phyloP scores from a whole-genome alignment of 345 rosid genomes.

The Eucalyptus rudis region DNA sequence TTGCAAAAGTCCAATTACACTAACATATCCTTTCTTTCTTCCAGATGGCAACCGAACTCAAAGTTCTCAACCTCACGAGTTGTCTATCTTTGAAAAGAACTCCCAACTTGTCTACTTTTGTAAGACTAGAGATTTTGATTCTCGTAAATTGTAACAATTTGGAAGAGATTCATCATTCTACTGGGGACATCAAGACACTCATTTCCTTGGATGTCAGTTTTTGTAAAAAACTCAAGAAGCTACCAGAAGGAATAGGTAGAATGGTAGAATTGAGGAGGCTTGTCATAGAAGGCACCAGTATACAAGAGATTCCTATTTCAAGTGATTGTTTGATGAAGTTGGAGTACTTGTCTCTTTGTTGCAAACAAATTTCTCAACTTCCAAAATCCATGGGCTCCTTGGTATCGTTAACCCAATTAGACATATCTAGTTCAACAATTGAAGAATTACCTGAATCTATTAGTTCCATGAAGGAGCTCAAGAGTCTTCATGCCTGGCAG shows the following conservation, averaged over 20 bases:
- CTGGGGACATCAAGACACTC: not conserved
- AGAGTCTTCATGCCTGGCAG: not conserved
- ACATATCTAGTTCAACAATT: not conserved
- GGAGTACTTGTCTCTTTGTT: not conserved
- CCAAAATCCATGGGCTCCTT: not conserved
- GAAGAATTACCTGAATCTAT: not conserved
- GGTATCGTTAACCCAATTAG: not conserved
- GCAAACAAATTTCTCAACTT: not conserved
- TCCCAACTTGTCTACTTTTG: not conserved
- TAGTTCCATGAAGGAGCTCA: not conserved
- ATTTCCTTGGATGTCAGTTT: not conserved
- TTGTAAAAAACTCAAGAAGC: not conserved
- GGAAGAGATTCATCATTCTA: not conserved
- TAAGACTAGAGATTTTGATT: not conserved
- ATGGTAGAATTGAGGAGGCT: not conserved
- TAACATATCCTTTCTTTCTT: not conserved
- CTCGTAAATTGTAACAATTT: accelerated
- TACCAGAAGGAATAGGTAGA: not conserved
- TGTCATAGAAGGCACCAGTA: not conserved
- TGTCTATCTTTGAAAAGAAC: not conserved
- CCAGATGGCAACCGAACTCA: not conserved
- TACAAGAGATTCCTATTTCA: not conserved
- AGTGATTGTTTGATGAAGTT: not conserved
- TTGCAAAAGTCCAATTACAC: not conserved
- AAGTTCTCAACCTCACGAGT: not conserved